Evolutionary conservation across 148 eudicot species (phyloP).

Genomic region (Rhododendron molle): DNA sequence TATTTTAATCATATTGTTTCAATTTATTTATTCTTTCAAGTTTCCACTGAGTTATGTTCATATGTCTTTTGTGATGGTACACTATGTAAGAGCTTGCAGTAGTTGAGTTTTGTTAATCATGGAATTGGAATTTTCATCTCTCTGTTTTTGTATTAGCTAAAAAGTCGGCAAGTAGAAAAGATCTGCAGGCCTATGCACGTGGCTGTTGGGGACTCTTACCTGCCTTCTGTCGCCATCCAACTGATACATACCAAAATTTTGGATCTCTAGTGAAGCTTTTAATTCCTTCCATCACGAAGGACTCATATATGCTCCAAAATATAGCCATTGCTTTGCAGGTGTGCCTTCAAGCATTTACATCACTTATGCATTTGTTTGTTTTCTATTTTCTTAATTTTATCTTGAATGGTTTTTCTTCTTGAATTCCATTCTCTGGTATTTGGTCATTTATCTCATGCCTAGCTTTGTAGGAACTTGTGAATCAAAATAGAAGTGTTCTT

Average conservation of each 20-base stretch:
- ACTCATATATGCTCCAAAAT: constrained; percentile 52
- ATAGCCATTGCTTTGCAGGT: constrained; percentile 72
- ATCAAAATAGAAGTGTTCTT: constrained; percentile 41
- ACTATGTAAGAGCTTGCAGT: not conserved
- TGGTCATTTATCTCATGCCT: not conserved
- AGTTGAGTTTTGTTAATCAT: not conserved
- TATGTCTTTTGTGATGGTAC: not conserved
- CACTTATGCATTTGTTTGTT: not conserved
- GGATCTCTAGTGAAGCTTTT: constrained; percentile 45
- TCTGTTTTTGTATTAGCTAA: constrained; percentile 45
- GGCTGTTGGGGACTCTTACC: constrained; percentile 77
- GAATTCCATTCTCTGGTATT: not conserved
- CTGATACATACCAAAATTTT: constrained; percentile 53
- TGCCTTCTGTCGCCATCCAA: constrained; percentile 78
- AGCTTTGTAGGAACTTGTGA: constrained; percentile 60
- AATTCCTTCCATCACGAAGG: constrained; percentile 47
- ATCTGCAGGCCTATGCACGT: constrained; percentile 64
- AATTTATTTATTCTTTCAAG: not conserved
- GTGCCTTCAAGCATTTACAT: not conserved
- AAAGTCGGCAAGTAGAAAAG: constrained; percentile 53
- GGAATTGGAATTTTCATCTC: constrained; percentile 28
- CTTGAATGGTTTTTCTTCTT: not conserved
- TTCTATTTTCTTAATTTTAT: not conserved
- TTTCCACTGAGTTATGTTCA: not conserved
- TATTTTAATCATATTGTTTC: not conserved